These are phyloP conservation scores for Leccinum angustisporum DNA, from an alignment of 1,284 basidiomycete species.

Conservation along the genomic window DNA sequence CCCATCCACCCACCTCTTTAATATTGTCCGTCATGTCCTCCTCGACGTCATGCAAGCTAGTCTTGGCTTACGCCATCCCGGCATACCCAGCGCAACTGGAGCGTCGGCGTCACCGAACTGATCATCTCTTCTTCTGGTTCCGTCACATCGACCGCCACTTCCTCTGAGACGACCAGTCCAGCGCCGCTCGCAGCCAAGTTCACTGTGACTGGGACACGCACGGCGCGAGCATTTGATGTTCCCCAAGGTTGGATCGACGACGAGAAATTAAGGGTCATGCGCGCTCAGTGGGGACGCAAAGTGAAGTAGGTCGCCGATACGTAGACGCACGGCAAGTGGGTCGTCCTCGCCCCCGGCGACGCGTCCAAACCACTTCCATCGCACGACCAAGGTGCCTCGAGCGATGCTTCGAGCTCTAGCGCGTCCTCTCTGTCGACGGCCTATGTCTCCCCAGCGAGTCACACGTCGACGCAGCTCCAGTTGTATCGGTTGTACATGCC, in stretches of 20 bases:
- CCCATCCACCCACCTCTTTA: conserved; percentile 70
- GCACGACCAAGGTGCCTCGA: conserved; percentile 15
- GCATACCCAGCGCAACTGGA: conserved; percentile 78
- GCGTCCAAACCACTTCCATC: conserved; percentile 12
- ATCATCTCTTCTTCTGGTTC: conserved; percentile 48
- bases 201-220: conserved; percentile 54
- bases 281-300: conserved; percentile 75
- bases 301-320: conserved; percentile 63
- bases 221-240: conserved; percentile 65
- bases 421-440: conserved; percentile 27
- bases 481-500: conserved; percentile 72
- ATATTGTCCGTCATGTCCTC: conserved; percentile 59
- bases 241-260: conserved; percentile 73
- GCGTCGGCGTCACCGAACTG: conserved; percentile 73
- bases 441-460: conserved; percentile 36
- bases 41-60: conserved; percentile 61
- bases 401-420: conserved; percentile 28
- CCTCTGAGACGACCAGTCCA: conserved; percentile 12
- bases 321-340: conserved; percentile 80
- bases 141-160: conserved; percentile 18
- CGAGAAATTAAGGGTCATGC: conserved; percentile 56
- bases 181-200: conserved; percentile 32
- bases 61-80: conserved; percentile 71
- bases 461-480: conserved; percentile 60
- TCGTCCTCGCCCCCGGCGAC: conserved; percentile 68